A percentile compares a stretch with the other conserved stretches of the same genome.
These are phyloP conservation scores for Clavariopsis aquatica DNA, from an alignment of 495 filamentous ascomycete genomes.

Conservation along the genomic window DNA sequence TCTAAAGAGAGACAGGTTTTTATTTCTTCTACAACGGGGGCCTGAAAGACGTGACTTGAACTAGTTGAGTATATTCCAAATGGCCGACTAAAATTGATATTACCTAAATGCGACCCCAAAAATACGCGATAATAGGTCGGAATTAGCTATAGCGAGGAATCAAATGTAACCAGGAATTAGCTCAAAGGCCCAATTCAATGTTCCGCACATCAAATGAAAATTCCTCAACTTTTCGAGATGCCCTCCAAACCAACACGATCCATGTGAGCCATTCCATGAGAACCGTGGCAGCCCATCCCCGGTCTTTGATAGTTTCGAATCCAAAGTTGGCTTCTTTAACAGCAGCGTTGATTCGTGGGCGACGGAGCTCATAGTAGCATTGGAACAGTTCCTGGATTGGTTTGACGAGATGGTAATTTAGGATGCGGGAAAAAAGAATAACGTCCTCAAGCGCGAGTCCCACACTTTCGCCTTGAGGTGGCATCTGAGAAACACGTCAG, in stretches of 20 bases:
- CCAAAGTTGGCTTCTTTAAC: constrained; percentile 32
- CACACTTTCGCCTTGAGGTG: constrained; percentile 34
- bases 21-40: too few relatives aligned
- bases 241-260: constrained; percentile 19
- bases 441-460: constrained; percentile 30
- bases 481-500: constrained; percentile 21
- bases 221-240: constrained; percentile 14
- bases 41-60: too few relatives aligned
- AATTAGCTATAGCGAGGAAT: not conserved
- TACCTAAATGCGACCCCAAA: not conserved
- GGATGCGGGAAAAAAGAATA: constrained; percentile 28
- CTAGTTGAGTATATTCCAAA: too few relatives aligned
- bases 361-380: constrained; percentile 17
- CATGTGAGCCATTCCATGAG: constrained; percentile 32
- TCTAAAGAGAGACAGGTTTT: too few relatives aligned
- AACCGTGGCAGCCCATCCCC: constrained; percentile 23
- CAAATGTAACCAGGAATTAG: not conserved
- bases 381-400: constrained; percentile 9
- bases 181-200: constrained; percentile 9
- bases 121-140: not conserved
- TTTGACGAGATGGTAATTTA: constrained; percentile 13
- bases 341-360: constrained; percentile 25
- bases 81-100: too few relatives aligned
- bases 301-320: constrained; percentile 30
- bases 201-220: constrained; percentile 32